These are phyloP conservation scores for Trichoderma koningii DNA, from an alignment of 2,329 filamentous ascomycete species.

Conservation along the genomic window DNA sequence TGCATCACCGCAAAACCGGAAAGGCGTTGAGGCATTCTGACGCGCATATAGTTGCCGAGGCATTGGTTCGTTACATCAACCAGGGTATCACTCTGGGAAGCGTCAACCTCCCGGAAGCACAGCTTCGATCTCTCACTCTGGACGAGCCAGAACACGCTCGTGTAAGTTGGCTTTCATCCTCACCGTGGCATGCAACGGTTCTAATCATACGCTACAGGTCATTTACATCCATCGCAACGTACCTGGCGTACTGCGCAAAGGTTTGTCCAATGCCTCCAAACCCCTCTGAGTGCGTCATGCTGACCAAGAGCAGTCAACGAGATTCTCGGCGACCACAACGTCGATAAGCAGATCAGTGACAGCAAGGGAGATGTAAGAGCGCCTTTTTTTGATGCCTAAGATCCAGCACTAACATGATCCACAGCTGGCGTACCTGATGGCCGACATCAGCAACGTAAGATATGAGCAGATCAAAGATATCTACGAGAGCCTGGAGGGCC, in stretches of 20 bases:
- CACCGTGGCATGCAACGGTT: not conserved
- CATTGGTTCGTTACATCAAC: slow-evolving; percentile 92
- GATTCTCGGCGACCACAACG: slow-evolving; percentile 91
- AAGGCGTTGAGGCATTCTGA: not conserved
- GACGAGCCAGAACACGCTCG: slow-evolving; percentile 89
- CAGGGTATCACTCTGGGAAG: slow-evolving; percentile 87
- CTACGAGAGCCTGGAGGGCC: slow-evolving; percentile 76
- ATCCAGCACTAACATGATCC: slow-evolving; percentile 19
- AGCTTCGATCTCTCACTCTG: slow-evolving; percentile 82
- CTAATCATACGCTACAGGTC: slow-evolving; percentile 51
- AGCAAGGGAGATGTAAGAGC: slow-evolving; percentile 76
- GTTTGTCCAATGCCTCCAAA: slow-evolving; percentile 43
- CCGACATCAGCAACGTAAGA: slow-evolving; percentile 88
- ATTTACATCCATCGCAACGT: slow-evolving; percentile 98
- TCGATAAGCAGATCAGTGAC: slow-evolving; percentile 98
- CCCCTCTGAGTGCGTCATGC: not conserved
- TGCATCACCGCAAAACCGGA: not conserved
- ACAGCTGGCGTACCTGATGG: slow-evolving; percentile 91
- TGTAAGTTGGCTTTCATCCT: slow-evolving; percentile 45
- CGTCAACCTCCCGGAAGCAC: slow-evolving; percentile 96
- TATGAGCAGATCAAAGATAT: slow-evolving; percentile 81
- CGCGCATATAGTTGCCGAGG: slow-evolving; percentile 65
- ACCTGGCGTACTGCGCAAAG: slow-evolving; percentile 86
- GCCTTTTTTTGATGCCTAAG: not conserved
- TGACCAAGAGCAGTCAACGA: slow-evolving; percentile 70